A percentile compares a stretch with the other conserved stretches of the same genome.
Conservation (phyloP, 2,329 filamentous ascomycete genomes). For the Pseudonectria foliicola region DNA sequence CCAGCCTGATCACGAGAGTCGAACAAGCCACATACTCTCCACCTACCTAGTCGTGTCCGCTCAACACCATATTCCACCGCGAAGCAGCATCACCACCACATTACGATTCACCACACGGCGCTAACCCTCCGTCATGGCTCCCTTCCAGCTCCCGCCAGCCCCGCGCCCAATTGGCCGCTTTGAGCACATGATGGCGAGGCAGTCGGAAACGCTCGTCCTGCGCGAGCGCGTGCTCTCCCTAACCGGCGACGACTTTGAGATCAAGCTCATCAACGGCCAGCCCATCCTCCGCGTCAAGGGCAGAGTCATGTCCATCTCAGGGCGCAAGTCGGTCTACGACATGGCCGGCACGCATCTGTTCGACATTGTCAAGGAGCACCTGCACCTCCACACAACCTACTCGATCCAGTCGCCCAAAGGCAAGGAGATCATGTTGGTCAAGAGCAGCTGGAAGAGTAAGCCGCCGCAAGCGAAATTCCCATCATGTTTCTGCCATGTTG, state of each 20-base stretch:
- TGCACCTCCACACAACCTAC: constrained; percentile 46
- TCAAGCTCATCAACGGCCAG: constrained; percentile 47
- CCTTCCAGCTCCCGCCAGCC: constrained; percentile 21
- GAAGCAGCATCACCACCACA: no score
- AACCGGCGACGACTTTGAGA: constrained; percentile 57
- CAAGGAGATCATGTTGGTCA: constrained; percentile 46
- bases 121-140: constrained; percentile 3
- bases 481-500: background rate
- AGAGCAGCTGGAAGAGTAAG: constrained; percentile 46
- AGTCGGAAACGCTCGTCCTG: constrained; percentile 45
- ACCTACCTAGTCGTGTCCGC: no score
- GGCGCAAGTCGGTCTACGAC: constrained; percentile 50
- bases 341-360: constrained; percentile 48
- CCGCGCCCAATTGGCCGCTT: constrained; percentile 33
- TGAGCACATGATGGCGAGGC: constrained; percentile 28
- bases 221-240: constrained; percentile 57
- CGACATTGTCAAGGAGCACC: constrained; percentile 46
- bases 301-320: constrained; percentile 43
- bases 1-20: no score
- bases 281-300: constrained; percentile 51
- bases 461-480: no score
- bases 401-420: constrained; percentile 38
- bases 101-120: no score
- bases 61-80: no score
- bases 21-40: no score